Conservation (phyloP, 352 stramenopile genomes). For the Globisporangium iwayamae region DNA sequence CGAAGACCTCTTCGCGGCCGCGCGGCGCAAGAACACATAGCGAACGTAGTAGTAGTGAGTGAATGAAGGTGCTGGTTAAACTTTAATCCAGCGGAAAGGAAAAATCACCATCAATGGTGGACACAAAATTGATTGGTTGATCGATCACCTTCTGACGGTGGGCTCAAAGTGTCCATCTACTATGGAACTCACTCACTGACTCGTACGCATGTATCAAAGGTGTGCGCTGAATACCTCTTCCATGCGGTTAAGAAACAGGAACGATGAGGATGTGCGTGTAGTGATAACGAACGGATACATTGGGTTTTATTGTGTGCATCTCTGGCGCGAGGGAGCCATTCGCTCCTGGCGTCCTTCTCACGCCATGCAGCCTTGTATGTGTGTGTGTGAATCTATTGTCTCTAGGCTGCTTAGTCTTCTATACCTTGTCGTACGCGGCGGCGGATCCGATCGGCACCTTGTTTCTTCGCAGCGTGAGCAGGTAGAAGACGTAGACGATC, state of each 20-base stretch:
- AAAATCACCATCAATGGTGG: too few species aligned
- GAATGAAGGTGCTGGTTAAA: neutral
- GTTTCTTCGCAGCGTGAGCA: constrained; percentile 61
- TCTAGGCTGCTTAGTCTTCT: constrained; percentile 14
- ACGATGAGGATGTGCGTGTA: neutral
- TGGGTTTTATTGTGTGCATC: constrained; percentile 1
- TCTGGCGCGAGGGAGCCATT: neutral
- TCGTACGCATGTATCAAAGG: too few species aligned
- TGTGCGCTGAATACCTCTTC: too few species aligned
- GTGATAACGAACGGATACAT: constrained; percentile 6
- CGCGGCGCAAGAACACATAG: constrained; percentile 25
- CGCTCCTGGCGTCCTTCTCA: neutral
- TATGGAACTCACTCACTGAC: too few species aligned
- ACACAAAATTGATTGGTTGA: too few species aligned
- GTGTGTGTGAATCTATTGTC: constrained; percentile 8
- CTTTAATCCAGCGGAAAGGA: neutral
- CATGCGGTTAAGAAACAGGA: neutral
- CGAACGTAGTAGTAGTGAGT: neutral
- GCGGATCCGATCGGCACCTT: constrained; percentile 29
- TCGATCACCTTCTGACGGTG: too few species aligned
- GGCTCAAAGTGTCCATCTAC: too few species aligned
- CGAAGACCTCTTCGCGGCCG: constrained; percentile 20
- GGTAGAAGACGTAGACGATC: constrained; percentile 81
- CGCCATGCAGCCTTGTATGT: neutral
- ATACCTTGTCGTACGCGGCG: constrained; percentile 77